These are phyloP conservation scores for Staphylotrichum tortipilum DNA, from an alignment of 495 filamentous ascomycete species.

Conservation along the genomic window DNA sequence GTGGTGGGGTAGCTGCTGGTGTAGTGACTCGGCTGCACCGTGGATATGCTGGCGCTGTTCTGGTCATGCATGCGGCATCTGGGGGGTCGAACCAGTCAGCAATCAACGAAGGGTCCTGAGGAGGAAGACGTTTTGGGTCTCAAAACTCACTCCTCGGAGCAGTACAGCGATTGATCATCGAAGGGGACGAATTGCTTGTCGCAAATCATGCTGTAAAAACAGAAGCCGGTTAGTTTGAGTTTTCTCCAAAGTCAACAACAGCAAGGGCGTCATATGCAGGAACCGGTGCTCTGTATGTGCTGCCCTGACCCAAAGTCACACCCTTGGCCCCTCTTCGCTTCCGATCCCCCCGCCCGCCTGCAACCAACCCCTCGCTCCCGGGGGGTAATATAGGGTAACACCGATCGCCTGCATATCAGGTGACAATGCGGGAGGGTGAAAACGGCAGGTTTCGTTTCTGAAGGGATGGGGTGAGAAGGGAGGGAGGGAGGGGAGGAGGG, in stretches of 20 bases:
- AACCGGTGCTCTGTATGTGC: too few relatives aligned
- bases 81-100: slow-evolving; percentile 16
- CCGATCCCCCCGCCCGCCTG: background rate
- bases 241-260: slow-evolving; percentile 1
- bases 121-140: background rate
- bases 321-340: too few relatives aligned
- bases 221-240: slow-evolving; percentile 16
- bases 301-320: too few relatives aligned
- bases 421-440: slow-evolving; percentile 33
- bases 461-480: slow-evolving; percentile 21
- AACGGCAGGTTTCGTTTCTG: too few relatives aligned
- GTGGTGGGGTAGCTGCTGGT: slow-evolving; percentile 18
- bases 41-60: slow-evolving; percentile 21
- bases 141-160: slow-evolving; percentile 40
- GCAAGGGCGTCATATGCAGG: slow-evolving; percentile 33
- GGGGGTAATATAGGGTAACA: slow-evolving; percentile 21
- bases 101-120: background rate
- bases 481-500: too few relatives aligned
- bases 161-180: slow-evolving; percentile 39
- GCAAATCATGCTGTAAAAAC: slow-evolving; percentile 40
- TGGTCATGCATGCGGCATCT: slow-evolving; percentile 42
- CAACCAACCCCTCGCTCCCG: background rate
- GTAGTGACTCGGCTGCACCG: slow-evolving; percentile 19
- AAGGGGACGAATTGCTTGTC: slow-evolving; percentile 41
- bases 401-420: slow-evolving; percentile 34